A percentile compares a stretch with the other conserved stretches of the same genome.
phyloP scores from a whole-genome alignment of 345 rosid species.

The Arabidopsis arenosa region DNA sequence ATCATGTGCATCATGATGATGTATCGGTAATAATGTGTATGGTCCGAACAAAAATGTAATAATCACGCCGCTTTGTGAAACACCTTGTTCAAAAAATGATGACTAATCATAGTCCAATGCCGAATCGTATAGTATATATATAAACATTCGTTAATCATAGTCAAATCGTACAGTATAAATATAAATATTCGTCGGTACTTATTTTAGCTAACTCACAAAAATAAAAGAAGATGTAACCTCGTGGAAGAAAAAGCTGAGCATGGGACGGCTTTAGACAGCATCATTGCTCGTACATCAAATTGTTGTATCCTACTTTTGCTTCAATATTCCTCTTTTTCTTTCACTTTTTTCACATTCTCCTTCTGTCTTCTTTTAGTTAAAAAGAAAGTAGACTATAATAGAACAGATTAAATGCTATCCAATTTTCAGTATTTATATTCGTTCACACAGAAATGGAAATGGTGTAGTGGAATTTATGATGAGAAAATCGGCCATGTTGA shows the following conservation, averaged over 20 bases:
- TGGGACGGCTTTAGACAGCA: slow-evolving; percentile 46
- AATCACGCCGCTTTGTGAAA: slow-evolving; percentile 37
- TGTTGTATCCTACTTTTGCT: slow-evolving; percentile 41
- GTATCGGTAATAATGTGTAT: slow-evolving; percentile 30
- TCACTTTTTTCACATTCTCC: slow-evolving; percentile 38
- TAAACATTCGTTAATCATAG: slow-evolving; percentile 17
- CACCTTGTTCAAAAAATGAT: slow-evolving; percentile 31
- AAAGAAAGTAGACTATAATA: slow-evolving; percentile 13
- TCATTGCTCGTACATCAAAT: slow-evolving; percentile 46
- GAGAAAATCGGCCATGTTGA: slow-evolving; percentile 22
- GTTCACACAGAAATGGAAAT: slow-evolving; percentile 13
- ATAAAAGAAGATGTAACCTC: slow-evolving; percentile 5
- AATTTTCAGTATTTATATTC: slow-evolving; percentile 9
- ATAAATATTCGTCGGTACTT: slow-evolving; percentile 23
- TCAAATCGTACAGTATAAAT: slow-evolving; percentile 17
- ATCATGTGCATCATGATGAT: slow-evolving; percentile 34
- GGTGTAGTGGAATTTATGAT: slow-evolving; percentile 38
- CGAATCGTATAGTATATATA: slow-evolving; percentile 21
- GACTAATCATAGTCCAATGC: slow-evolving; percentile 34
- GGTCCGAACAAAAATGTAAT: slow-evolving; percentile 30
- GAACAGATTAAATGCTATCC: slow-evolving; percentile 15
- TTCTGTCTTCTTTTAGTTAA: slow-evolving; percentile 25
- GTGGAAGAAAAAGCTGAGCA: slow-evolving; percentile 46
- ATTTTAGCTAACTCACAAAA: slow-evolving; percentile 14
- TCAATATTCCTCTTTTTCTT: slow-evolving; percentile 41